phyloP scores from a whole-genome alignment of 1,284 basidiomycete species.

The Puccinia brachypodii region DNA sequence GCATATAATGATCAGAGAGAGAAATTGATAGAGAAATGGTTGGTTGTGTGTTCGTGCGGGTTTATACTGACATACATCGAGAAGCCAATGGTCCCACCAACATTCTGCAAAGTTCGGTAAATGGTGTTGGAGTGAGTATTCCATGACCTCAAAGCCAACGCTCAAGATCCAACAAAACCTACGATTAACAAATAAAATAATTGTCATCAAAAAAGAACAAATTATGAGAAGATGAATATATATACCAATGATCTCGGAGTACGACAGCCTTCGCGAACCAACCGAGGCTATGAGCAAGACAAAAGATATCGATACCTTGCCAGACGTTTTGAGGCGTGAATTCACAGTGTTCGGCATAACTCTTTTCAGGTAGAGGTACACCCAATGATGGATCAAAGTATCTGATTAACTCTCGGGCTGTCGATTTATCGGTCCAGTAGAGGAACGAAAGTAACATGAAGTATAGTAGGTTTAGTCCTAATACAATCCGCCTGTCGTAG shows the following conservation, averaged over 20 bases:
- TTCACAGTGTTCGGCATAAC: constrained; percentile 74
- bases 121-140: constrained; percentile 79
- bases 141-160: constrained; percentile 77
- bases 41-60: too few species aligned
- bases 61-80: constrained; percentile 65
- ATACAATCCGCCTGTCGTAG: constrained; percentile 58
- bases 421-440: constrained; percentile 74
- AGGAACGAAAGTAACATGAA: constrained; percentile 75
- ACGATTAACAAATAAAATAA: background rate
- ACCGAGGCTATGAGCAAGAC: constrained; percentile 73
- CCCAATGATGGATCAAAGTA: constrained; percentile 70
- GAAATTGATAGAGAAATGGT: background rate
- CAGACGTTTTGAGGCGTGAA: constrained; percentile 62
- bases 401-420: constrained; percentile 74
- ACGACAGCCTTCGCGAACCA: constrained; percentile 86
- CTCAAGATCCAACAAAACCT: constrained; percentile 77
- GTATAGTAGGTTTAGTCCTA: constrained; percentile 76
- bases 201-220: background rate
- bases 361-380: constrained; percentile 74
- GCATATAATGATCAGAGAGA: too few species aligned
- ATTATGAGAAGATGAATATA: background rate
- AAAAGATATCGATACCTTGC: constrained; percentile 78
- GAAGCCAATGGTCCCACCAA: constrained; percentile 66
- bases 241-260: constrained; percentile 76
- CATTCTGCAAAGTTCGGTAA: constrained; percentile 74